Evolutionary conservation across 2,329 filamentous ascomycete genomes (phyloP).

Genomic region (Gliomastix tumulicola): DNA sequence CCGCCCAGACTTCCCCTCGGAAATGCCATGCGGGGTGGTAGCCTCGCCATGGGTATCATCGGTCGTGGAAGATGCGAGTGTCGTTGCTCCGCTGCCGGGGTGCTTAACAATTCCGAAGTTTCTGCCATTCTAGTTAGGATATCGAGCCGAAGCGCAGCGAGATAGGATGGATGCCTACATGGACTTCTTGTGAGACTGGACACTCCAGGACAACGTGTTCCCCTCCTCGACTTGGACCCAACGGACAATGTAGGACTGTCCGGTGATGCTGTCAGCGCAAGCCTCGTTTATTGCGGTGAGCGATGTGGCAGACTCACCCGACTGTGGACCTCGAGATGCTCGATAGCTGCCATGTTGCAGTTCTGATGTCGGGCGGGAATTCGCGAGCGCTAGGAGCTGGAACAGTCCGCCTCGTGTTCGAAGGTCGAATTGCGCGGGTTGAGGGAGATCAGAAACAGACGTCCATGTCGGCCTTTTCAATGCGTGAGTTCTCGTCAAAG

Average conservation of each 20-base stretch:
- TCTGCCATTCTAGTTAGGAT: too few relatives aligned
- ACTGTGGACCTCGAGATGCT: constrained; percentile 95
- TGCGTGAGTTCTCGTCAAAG: too few relatives aligned
- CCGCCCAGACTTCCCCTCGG: constrained; percentile 37
- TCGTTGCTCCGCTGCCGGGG: constrained; percentile 62
- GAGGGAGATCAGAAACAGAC: too few relatives aligned
- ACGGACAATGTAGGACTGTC: constrained; percentile 93
- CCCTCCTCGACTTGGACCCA: constrained; percentile 90
- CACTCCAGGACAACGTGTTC: constrained; percentile 93
- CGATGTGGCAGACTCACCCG: constrained; percentile 65
- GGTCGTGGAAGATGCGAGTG: constrained; percentile 31
- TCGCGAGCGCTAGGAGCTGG: too few relatives aligned
- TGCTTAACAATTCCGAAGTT: constrained; percentile 99
- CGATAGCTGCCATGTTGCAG: constrained; percentile 79
- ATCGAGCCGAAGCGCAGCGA: too few relatives aligned
- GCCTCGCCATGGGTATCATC: constrained; percentile 24
- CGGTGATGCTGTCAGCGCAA: not conserved
- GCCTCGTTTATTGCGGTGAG: too few relatives aligned
- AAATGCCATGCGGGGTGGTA: constrained; percentile 13
- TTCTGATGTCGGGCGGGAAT: not conserved
- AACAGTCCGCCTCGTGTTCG: too few relatives aligned
- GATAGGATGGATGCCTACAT: constrained; percentile 60
- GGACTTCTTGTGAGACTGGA: constrained; percentile 97
- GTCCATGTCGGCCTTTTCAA: too few relatives aligned
- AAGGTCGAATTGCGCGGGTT: too few relatives aligned